These are phyloP conservation scores for Anaeramoeba ignava DNA, from an alignment of 78 protist species.

Conservation along the genomic window DNA sequence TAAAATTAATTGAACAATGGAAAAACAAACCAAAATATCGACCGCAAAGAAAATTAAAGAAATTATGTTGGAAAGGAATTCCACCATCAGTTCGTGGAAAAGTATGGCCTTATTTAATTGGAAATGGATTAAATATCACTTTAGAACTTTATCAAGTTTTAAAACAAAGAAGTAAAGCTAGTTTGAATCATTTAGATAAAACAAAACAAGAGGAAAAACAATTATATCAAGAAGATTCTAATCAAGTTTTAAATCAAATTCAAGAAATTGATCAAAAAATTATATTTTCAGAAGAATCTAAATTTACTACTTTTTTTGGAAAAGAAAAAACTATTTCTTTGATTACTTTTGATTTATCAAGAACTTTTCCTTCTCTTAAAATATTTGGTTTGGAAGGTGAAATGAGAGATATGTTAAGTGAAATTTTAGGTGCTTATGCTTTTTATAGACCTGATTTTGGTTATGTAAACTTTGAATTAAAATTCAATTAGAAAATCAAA, in stretches of 20 bases:
- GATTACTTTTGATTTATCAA: slow-evolving; percentile 46
- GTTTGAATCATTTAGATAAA: slow-evolving; percentile 1
- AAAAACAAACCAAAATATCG: too few relatives aligned
- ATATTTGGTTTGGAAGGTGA: slow-evolving; percentile 28
- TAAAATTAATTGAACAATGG: too few relatives aligned
- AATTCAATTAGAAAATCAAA: too few relatives aligned
- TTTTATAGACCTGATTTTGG: slow-evolving; percentile 49
- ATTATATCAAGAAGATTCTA: slow-evolving; percentile 5
- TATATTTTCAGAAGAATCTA: neutral
- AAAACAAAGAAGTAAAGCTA: neutral
- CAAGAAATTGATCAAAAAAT: neutral
- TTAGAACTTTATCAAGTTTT: slow-evolving; percentile 1
- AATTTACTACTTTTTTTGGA: too few relatives aligned
- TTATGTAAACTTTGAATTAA: too few relatives aligned
- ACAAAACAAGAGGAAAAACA: slow-evolving; percentile 6
- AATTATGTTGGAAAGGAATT: slow-evolving; percentile 7
- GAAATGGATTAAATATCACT: slow-evolving; percentile 3
- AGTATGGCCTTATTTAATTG: slow-evolving; percentile 5
- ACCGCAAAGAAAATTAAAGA: too few relatives aligned
- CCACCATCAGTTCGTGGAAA: slow-evolving; percentile 6
- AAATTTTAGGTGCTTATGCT: slow-evolving; percentile 26
- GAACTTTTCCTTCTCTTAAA: slow-evolving; percentile 43
- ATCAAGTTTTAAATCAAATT: slow-evolving; percentile 2
- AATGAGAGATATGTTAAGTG: slow-evolving; percentile 22
- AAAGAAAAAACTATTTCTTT: slow-evolving; percentile 19